These are phyloP conservation scores for Fistulinella staudtii DNA, from an alignment of 1,284 basidiomycete genomes.

Conservation along the genomic window DNA sequence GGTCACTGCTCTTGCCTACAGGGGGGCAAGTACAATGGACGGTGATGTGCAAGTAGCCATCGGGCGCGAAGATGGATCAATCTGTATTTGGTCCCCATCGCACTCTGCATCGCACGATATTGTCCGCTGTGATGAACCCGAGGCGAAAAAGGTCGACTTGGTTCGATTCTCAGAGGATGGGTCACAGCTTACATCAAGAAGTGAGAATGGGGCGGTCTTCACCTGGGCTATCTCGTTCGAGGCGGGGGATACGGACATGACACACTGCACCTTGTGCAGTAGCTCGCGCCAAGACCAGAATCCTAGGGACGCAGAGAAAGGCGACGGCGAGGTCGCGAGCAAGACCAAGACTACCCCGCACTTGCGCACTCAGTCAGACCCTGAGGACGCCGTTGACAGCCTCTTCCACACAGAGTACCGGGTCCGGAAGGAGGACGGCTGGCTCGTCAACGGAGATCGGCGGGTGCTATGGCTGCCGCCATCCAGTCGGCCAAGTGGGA, in stretches of 20 bases:
- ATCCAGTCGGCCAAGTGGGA: conserved; percentile 7
- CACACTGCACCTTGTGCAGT: conserved; percentile 4
- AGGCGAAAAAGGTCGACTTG: conserved; percentile 4
- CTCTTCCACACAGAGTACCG: conserved; percentile 10
- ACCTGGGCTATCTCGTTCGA: conserved; percentile 8
- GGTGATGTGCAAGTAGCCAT: conserved; percentile 7
- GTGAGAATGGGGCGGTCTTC: conserved; percentile 9
- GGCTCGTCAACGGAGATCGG: conserved; percentile 17
- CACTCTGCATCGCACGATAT: conserved; percentile 12
- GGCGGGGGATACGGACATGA: conserved; percentile 1
- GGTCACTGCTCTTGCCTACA: conserved; percentile 18
- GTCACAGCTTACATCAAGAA: conserved; percentile 8
- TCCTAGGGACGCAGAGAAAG: too few relatives aligned
- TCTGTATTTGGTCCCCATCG: conserved; percentile 18
- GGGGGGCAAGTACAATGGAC: neutral
- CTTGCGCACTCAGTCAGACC: conserved; percentile 10
- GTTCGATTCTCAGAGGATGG: conserved; percentile 12
- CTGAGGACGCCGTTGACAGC: conserved; percentile 9
- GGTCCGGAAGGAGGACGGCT: conserved; percentile 21
- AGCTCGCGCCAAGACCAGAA: too few relatives aligned
- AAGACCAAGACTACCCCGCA: too few relatives aligned
- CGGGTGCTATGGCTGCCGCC: conserved; percentile 18
- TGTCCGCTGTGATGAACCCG: conserved; percentile 3
- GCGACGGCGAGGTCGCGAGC: too few relatives aligned
- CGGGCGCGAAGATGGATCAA: conserved; percentile 19